A percentile compares a stretch with the other conserved stretches of the same genome.
Conservation (phyloP, 176 grass and related monocot genomes). For the Tillandsia leiboldiana region DNA sequence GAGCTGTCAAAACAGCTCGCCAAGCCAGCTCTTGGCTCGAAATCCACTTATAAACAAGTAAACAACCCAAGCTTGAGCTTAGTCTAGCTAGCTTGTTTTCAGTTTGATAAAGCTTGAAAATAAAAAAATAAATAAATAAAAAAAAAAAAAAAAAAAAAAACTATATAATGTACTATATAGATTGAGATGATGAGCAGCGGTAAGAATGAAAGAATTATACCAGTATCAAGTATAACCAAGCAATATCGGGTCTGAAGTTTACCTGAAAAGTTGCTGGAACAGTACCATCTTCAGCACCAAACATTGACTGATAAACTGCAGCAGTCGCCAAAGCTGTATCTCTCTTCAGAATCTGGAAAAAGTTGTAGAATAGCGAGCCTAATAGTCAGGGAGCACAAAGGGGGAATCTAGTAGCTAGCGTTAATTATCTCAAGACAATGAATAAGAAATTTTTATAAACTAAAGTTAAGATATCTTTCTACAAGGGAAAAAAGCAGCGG, state of each 20-base stretch:
- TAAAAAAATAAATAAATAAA: too few species aligned
- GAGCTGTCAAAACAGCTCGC: too few species aligned
- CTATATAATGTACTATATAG: too few species aligned
- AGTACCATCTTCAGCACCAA: slow-evolving; percentile 87
- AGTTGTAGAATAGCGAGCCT: slow-evolving; percentile 13
- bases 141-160: too few species aligned
- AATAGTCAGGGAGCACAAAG: background rate
- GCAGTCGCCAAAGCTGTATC: slow-evolving; percentile 80
- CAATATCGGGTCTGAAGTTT: background rate
- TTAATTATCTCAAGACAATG: background rate
- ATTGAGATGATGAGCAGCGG: too few species aligned
- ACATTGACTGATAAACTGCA: slow-evolving; percentile 95
- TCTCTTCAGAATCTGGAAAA: slow-evolving; percentile 63
- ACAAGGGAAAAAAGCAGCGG: background rate
- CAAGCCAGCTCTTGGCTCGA: too few species aligned
- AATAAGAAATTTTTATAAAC: too few species aligned
- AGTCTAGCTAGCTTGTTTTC: too few species aligned
- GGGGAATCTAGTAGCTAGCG: background rate
- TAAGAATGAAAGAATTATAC: background rate
- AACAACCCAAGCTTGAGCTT: too few species aligned
- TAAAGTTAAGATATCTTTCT: background rate
- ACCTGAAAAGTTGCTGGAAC: slow-evolving; percentile 94
- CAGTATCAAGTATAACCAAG: background rate
- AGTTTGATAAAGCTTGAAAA: too few species aligned
- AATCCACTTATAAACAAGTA: too few species aligned